Evolutionary conservation across 1,284 basidiomycete species (phyloP).

Genomic region (Veloporphyrellus conicus): DNA sequence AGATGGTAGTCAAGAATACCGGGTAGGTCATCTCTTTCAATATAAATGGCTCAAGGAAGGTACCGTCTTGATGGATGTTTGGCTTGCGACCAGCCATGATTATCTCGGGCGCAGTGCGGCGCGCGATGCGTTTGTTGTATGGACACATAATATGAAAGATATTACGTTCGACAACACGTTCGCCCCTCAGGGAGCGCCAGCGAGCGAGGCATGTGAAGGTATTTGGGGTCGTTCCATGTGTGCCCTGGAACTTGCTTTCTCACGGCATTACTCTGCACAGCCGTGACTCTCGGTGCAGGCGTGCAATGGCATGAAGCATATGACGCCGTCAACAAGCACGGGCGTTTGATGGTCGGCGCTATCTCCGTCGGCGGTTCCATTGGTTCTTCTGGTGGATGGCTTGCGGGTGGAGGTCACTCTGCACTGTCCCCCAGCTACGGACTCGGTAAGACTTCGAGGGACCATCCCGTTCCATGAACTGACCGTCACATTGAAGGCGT

Average conservation of each 20-base stretch:
- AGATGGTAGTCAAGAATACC: slow-evolving; percentile 47
- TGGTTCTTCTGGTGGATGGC: slow-evolving; percentile 41
- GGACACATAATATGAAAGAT: slow-evolving; percentile 39
- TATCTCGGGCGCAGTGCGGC: slow-evolving; percentile 39
- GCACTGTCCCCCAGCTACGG: slow-evolving; percentile 39
- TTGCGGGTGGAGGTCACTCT: slow-evolving; percentile 44
- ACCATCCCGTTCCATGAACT: background rate
- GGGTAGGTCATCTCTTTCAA: slow-evolving; percentile 30
- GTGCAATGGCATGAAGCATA: slow-evolving; percentile 46
- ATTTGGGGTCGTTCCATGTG: background rate
- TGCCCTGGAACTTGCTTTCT: background rate
- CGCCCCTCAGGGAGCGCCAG: slow-evolving; percentile 29
- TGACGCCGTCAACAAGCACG: slow-evolving; percentile 33
- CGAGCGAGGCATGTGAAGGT: slow-evolving; percentile 16
- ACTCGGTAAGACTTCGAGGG: slow-evolving; percentile 32
- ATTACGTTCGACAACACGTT: slow-evolving; percentile 33
- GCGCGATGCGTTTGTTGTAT: slow-evolving; percentile 37
- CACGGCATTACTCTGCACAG: slow-evolving; percentile 7
- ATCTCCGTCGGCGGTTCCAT: slow-evolving; percentile 32
- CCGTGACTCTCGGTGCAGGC: slow-evolving; percentile 43
- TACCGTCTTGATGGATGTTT: no score
- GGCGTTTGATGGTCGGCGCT: slow-evolving; percentile 37
- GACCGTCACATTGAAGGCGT: slow-evolving; percentile 30
- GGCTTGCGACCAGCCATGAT: slow-evolving; percentile 29
- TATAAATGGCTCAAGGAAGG: no score